Evolutionary conservation across 768 basidiomycete genomes (phyloP).

Genomic region (Leccinum rimulosum): DNA sequence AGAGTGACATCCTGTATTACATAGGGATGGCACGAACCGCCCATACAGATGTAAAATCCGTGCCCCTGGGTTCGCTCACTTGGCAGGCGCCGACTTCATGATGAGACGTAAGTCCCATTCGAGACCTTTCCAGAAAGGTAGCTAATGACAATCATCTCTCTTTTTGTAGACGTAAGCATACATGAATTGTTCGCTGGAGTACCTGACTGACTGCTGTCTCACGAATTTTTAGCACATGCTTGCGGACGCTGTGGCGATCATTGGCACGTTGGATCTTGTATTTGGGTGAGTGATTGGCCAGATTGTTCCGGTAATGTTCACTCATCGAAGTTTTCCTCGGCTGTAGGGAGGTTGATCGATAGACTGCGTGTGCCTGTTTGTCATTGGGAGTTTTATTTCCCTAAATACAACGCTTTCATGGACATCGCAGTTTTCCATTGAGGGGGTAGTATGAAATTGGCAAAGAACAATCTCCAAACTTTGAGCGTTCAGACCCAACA

Average conservation of each 20-base stretch:
- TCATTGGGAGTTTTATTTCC: neutral
- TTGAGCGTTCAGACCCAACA: too few species aligned
- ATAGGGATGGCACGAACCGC: conserved; percentile 88
- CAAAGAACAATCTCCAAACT: neutral
- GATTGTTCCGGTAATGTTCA: neutral
- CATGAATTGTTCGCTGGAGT: neutral
- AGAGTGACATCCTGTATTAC: neutral
- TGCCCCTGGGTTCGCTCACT: conserved; percentile 93
- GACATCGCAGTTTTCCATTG: neutral
- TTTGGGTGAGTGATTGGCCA: conserved; percentile 68
- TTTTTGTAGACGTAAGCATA: conserved; percentile 39
- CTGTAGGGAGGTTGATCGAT: conserved; percentile 33
- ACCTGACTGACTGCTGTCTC: conserved; percentile 14
- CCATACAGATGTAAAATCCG: conserved; percentile 98
- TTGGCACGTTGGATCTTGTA: conserved; percentile 98
- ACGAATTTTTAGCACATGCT: conserved; percentile 71
- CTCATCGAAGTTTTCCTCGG: neutral
- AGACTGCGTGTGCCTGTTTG: conserved; percentile 9
- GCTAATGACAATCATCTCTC: conserved; percentile 8
- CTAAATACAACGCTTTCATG: neutral
- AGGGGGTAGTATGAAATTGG: neutral
- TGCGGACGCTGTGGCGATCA: conserved; percentile 93
- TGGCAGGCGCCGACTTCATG: conserved; percentile 97
- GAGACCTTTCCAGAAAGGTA: neutral
- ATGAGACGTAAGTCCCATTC: conserved; percentile 71